phyloP scores from a whole-genome alignment of 257 asterid species.

The Nicotiana tabacum region DNA sequence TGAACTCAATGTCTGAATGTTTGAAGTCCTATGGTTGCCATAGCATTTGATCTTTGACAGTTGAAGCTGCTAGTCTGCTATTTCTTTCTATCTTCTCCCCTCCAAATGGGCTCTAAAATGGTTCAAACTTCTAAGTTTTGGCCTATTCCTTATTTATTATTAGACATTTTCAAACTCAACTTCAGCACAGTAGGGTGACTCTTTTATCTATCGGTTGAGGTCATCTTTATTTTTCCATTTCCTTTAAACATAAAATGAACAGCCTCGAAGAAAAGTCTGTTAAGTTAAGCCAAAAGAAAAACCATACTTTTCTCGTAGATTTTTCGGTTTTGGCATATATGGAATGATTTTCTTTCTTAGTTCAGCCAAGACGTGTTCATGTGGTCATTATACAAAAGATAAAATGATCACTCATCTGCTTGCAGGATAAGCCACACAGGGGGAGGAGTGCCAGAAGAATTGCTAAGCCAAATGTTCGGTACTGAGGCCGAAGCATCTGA shows the following conservation, averaged over 20 bases:
- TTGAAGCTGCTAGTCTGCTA: background rate
- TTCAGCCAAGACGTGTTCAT: background rate
- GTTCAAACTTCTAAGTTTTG: background rate
- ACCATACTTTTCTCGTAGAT: background rate
- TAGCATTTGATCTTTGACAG: background rate
- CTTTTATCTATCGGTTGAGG: background rate
- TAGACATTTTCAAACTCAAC: background rate
- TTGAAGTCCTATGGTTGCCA: background rate
- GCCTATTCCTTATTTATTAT: background rate
- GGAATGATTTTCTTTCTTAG: background rate
- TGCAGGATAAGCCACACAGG: slow-evolving; percentile 79
- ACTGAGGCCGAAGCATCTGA: slow-evolving; percentile 54
- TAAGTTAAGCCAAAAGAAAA: background rate
- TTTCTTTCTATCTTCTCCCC: background rate
- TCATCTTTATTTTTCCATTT: background rate
- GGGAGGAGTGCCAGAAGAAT: slow-evolving; percentile 73
- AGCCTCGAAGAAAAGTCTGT: background rate
- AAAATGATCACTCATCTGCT: background rate
- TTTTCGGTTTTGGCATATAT: background rate
- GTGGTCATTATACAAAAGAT: background rate
- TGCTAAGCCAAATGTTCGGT: slow-evolving; percentile 75
- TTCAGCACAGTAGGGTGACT: background rate
- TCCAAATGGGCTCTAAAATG: background rate
- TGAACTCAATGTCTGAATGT: slow-evolving; percentile 2
- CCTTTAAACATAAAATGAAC: background rate